A percentile compares a stretch with the other conserved stretches of the same genome.
phyloP scores from a whole-genome alignment of 2,329 filamentous ascomycete genomes.

The Phialocephala sp. region DNA sequence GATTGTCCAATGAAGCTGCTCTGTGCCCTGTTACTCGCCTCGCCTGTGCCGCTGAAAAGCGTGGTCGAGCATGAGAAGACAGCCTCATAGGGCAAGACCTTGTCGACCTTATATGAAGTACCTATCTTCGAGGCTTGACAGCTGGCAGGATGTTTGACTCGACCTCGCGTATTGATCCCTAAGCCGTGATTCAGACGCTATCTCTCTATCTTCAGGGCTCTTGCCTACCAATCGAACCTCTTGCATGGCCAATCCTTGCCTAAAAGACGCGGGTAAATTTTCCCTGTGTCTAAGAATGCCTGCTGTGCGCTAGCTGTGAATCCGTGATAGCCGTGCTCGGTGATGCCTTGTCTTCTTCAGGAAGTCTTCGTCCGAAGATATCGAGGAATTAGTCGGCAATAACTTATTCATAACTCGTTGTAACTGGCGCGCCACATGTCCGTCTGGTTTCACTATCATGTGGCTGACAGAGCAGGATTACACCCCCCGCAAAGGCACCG shows the following conservation, averaged over 20 bases:
- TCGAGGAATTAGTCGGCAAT: slow-evolving; percentile 12
- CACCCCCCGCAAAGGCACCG: slow-evolving; percentile 18
- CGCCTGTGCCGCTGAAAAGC: neutral
- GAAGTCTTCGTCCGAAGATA: slow-evolving; percentile 1
- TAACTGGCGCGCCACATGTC: neutral
- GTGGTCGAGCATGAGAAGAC: neutral
- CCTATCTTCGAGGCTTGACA: neutral
- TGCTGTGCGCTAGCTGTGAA: neutral
- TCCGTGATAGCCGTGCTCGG: slow-evolving; percentile 14
- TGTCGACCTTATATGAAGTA: neutral
- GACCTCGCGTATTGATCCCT: neutral
- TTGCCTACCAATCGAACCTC: slow-evolving; percentile 4
- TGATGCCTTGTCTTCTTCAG: neutral
- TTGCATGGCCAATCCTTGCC: neutral
- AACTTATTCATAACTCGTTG: neutral
- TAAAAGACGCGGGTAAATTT: neutral
- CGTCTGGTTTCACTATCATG: slow-evolving; percentile 9
- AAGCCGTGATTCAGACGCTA: neutral
- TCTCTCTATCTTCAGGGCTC: neutral
- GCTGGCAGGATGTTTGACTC: neutral
- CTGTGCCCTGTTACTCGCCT: neutral
- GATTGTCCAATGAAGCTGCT: neutral
- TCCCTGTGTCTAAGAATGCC: neutral
- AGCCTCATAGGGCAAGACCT: slow-evolving; percentile 6
- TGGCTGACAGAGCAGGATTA: neutral